phyloP scores from a whole-genome alignment of 305 asterid genomes.

The Stenogyne calaminthoides region DNA sequence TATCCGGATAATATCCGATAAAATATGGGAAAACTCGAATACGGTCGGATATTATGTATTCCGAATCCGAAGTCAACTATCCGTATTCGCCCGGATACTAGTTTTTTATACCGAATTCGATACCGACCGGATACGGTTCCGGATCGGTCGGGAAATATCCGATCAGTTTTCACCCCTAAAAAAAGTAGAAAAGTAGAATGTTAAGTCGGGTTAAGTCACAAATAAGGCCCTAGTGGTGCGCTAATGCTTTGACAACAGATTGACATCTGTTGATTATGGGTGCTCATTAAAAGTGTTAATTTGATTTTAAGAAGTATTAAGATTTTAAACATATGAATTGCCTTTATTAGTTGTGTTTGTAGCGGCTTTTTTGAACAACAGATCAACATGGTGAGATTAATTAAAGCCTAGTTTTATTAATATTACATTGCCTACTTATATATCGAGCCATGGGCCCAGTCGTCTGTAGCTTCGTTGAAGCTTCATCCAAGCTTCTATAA shows the following conservation, averaged over 20 bases:
- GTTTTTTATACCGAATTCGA: no score
- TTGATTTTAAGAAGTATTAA: neutral
- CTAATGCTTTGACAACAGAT: constrained; percentile 37
- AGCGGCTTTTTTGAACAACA: constrained; percentile 53
- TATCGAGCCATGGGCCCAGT: constrained; percentile 43
- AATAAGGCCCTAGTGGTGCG: constrained; percentile 39
- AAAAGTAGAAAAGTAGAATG: neutral
- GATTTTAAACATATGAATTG: constrained; percentile 21
- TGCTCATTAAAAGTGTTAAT: constrained; percentile 17
- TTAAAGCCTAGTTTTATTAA: constrained; percentile 15
- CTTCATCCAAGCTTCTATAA: constrained; percentile 33
- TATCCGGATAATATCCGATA: no score
- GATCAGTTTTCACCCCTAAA: no score
- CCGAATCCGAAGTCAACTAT: no score
- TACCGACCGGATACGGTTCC: no score
- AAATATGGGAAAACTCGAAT: no score
- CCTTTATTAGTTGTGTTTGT: constrained; percentile 46
- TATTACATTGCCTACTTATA: constrained; percentile 24
- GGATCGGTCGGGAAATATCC: no score
- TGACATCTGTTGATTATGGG: constrained; percentile 26
- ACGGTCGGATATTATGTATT: no score
- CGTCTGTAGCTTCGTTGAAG: constrained; percentile 19
- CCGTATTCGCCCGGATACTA: no score
- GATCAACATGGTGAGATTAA: constrained; percentile 28
- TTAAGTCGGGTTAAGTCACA: constrained; percentile 30